Percentiles rank a stretch among this genome's conserved stretches.
phyloP scores from a whole-genome alignment of 2,329 filamentous ascomycete species.

The Alternaria postmessia region DNA sequence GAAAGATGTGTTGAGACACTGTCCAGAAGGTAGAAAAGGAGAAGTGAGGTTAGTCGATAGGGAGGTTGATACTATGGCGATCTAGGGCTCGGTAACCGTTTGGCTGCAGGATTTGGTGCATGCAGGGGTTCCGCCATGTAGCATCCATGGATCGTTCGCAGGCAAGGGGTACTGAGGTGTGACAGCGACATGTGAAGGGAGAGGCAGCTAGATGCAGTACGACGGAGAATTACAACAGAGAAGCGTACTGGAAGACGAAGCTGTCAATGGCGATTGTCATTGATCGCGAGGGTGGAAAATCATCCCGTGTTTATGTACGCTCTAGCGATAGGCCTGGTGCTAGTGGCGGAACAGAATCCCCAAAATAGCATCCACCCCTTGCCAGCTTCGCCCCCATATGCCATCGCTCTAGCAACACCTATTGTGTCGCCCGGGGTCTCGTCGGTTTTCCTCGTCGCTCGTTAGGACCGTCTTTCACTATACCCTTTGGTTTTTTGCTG shows the following conservation, averaged over 20 bases:
- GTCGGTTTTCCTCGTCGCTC: constrained; percentile 29
- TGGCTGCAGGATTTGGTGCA: constrained; percentile 1
- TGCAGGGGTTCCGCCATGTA: neutral
- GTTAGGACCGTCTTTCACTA: constrained; percentile 24
- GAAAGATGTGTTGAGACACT: neutral
- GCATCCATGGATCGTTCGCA: constrained; percentile 3
- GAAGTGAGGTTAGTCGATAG: neutral
- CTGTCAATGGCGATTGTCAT: neutral
- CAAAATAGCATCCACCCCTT: constrained; percentile 24
- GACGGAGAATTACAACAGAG: neutral
- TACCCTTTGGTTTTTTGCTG: constrained; percentile 9
- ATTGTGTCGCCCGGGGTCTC: constrained; percentile 12
- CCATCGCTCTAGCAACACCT: constrained; percentile 32
- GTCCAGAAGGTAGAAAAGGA: neutral
- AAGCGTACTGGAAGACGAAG: neutral
- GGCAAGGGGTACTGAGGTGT: constrained; percentile 1
- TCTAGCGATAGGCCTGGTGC: constrained; percentile 12
- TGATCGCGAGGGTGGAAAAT: neutral
- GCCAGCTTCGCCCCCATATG: constrained; percentile 16
- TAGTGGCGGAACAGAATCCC: constrained; percentile 12
- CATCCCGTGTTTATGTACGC: constrained; percentile 8
- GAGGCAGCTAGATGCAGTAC: neutral
- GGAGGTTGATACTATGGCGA: constrained; percentile 1
- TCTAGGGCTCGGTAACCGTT: constrained; percentile 5
- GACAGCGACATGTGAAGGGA: constrained; percentile 4